Conservation (phyloP, 1,284 basidiomycete genomes). For the Amylostereum chailletii region DNA sequence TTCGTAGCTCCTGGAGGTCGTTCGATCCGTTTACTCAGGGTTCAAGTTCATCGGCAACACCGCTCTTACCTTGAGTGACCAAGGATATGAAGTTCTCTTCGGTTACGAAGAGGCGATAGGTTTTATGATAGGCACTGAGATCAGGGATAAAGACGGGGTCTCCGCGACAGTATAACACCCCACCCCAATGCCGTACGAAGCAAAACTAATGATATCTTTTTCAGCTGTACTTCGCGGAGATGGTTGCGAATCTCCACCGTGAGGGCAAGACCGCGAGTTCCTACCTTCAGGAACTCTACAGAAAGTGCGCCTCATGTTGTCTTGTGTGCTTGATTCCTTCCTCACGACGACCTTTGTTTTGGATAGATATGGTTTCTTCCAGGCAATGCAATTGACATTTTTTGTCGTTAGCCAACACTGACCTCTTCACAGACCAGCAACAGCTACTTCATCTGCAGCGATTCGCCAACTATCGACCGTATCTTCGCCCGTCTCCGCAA, state of each 20-base stretch:
- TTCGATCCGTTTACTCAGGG: conserved; percentile 30
- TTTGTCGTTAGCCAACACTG: neutral
- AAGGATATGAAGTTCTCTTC: conserved; percentile 70
- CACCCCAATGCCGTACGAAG: neutral
- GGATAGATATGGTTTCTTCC: conserved; percentile 42
- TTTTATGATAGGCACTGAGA: conserved; percentile 70
- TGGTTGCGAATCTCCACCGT: conserved; percentile 41
- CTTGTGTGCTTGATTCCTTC: conserved; percentile 2
- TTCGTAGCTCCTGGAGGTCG: neutral
- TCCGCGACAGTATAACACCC: conserved; percentile 50
- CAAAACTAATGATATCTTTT: neutral
- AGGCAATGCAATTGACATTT: conserved; percentile 30
- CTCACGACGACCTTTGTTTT: neutral
- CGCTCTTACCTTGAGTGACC: conserved; percentile 49
- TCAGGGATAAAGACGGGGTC: conserved; percentile 82
- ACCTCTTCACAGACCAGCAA: conserved; percentile 55
- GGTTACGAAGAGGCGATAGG: conserved; percentile 88
- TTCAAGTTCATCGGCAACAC: conserved; percentile 85
- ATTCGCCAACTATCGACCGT: conserved; percentile 49
- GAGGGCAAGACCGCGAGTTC: conserved; percentile 45
- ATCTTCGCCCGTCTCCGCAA: conserved; percentile 64
- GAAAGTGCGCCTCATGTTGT: conserved; percentile 32
- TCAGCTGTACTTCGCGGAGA: conserved; percentile 60
- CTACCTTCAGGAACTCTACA: conserved; percentile 59
- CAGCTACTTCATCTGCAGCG: conserved; percentile 70